These are phyloP conservation scores for Pyrrhoderma noxium DNA, from an alignment of 1,284 basidiomycete species.

Conservation along the genomic window DNA sequence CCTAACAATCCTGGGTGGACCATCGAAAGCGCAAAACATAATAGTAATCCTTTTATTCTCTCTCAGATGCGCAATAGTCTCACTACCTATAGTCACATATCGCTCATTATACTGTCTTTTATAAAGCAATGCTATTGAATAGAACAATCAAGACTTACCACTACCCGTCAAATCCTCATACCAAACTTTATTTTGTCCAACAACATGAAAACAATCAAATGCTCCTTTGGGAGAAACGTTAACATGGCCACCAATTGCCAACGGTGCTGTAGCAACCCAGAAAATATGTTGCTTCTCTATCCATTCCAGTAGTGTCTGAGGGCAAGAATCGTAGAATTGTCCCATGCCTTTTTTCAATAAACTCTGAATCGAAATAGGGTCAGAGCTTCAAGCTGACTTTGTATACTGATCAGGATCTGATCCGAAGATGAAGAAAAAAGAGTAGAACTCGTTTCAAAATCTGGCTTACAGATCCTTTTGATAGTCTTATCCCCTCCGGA, in stretches of 20 bases:
- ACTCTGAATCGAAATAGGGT: too few species aligned
- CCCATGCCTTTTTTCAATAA: slow-evolving; percentile 32
- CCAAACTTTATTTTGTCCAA: slow-evolving; percentile 40
- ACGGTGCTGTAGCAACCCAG: slow-evolving; percentile 51
- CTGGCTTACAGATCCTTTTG: too few species aligned
- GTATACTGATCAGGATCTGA: too few species aligned
- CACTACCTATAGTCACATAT: slow-evolving; percentile 36
- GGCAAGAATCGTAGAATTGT: slow-evolving; percentile 41
- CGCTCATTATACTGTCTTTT: too few species aligned
- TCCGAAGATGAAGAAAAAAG: too few species aligned
- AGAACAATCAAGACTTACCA: slow-evolving; percentile 29
- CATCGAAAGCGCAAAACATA: slow-evolving; percentile 49
- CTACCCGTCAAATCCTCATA: slow-evolving; percentile 52
- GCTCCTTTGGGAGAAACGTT: slow-evolving; percentile 51
- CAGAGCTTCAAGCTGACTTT: too few species aligned
- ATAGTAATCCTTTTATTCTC: slow-evolving; percentile 53
- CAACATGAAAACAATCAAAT: slow-evolving; percentile 41
- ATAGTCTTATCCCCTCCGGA: too few species aligned
- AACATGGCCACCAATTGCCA: slow-evolving; percentile 42
- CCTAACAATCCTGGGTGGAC: slow-evolving; percentile 43
- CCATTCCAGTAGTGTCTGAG: slow-evolving; percentile 39
- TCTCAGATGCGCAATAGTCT: slow-evolving; percentile 51
- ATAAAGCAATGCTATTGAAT: too few species aligned
- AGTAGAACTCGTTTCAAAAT: too few species aligned
- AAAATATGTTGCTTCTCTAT: slow-evolving; percentile 45